Evolutionary conservation across 2,329 filamentous ascomycete species (phyloP).

Genomic region (Diplodia seriata): DNA sequence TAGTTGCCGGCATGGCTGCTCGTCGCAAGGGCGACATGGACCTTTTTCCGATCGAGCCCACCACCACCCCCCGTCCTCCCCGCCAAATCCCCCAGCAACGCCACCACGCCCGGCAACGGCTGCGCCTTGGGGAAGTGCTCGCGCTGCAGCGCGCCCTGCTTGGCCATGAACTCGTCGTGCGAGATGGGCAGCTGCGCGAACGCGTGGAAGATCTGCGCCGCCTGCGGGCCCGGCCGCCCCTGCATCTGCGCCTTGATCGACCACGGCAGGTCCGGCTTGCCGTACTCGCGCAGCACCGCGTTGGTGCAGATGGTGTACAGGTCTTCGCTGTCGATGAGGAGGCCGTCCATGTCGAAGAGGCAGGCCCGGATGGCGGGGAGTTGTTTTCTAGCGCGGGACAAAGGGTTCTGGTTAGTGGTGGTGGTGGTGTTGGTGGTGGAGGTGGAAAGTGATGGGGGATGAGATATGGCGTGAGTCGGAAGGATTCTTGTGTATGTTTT

Average conservation of each 20-base stretch:
- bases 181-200: slow-evolving; percentile 88
- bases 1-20: slow-evolving; percentile 77
- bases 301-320: slow-evolving; percentile 86
- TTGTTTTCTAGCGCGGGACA: neutral
- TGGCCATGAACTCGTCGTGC: slow-evolving; percentile 68
- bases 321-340: slow-evolving; percentile 93
- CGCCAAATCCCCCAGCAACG: slow-evolving; percentile 68
- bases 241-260: slow-evolving; percentile 88
- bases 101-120: slow-evolving; percentile 78
- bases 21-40: slow-evolving; percentile 77
- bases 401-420: neutral
- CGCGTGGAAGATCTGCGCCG: slow-evolving; percentile 69
- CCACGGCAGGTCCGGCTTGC: slow-evolving; percentile 82
- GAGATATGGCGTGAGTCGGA: neutral
- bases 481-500: neutral
- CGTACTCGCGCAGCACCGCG: slow-evolving; percentile 76
- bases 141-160: slow-evolving; percentile 69
- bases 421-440: neutral
- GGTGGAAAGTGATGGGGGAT: neutral
- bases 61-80: neutral
- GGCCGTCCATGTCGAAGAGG: slow-evolving; percentile 98
- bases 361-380: slow-evolving; percentile 72
- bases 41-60: neutral
- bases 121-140: slow-evolving; percentile 75
- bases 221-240: slow-evolving; percentile 67